Conservation (phyloP, 148 eudicot species). For the Rheum nobile region DNA sequence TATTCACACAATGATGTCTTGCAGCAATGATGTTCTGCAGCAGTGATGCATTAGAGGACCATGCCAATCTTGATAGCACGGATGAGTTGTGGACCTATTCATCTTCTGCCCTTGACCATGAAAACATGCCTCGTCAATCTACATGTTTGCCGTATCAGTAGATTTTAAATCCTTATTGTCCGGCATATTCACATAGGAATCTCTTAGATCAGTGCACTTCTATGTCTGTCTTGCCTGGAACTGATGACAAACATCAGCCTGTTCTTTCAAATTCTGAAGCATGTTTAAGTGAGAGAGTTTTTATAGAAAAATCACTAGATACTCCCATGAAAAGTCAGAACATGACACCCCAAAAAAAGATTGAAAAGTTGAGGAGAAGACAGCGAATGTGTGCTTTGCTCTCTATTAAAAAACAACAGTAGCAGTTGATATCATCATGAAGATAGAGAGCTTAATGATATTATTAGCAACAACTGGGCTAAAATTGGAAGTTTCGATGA, state of each 20-base stretch:
- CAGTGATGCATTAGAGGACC: slow-evolving; percentile 39
- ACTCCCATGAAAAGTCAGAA: slow-evolving; percentile 17
- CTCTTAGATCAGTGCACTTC: slow-evolving; percentile 23
- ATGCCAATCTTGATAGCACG: slow-evolving; percentile 31
- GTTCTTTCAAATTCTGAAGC: slow-evolving; percentile 20
- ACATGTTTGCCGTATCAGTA: slow-evolving; percentile 21
- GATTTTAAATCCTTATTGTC: slow-evolving; percentile 17
- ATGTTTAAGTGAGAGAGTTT: slow-evolving; percentile 21
- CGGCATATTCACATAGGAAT: slow-evolving; percentile 23
- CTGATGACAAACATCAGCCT: slow-evolving; percentile 23
- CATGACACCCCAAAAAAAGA: slow-evolving; percentile 83
- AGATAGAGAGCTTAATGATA: slow-evolving; percentile 46
- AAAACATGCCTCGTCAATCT: slow-evolving; percentile 20
- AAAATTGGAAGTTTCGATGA: slow-evolving; percentile 83
- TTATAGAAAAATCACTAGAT: slow-evolving; percentile 20
- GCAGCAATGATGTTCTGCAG: no score
- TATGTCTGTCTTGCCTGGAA: slow-evolving; percentile 15
- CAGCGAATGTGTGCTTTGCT: slow-evolving; percentile 79
- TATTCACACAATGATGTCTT: slow-evolving; percentile 64
- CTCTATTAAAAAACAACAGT: slow-evolving; percentile 74
- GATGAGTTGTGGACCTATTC: slow-evolving; percentile 45
- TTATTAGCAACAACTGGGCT: slow-evolving; percentile 70
- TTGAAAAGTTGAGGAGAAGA: slow-evolving; percentile 67
- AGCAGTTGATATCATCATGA: slow-evolving; percentile 40
- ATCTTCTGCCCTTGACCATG: slow-evolving; percentile 21